Evolutionary conservation across 441 rosid genomes (phyloP), one percentile per base, ranked within the genome.

Genomic region (Adansonia grandidieri): DNA sequence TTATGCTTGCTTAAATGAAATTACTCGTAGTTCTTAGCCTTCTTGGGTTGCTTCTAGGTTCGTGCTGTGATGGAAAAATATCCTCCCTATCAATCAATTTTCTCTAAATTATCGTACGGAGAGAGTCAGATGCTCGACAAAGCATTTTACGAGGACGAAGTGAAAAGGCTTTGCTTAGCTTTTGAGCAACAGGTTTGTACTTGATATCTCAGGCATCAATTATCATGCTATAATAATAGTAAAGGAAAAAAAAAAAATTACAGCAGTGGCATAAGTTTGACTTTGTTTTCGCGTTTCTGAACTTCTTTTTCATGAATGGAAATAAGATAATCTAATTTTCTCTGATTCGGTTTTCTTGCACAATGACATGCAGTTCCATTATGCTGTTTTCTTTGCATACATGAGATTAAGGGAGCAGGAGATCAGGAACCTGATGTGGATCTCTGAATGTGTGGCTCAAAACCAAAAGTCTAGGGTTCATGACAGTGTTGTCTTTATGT

Each of bases 381-480:
- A 91, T 14, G 97, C 75, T 0, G 99, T 96, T 22, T 96, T 94
- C 93, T 96, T 96, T 5, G 94, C 98, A 19, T 96, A 96, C 85
- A 90, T 96, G 91, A 92, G 97, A 86, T 84, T 96, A 88, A 90
- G 96, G 74, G 98, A 96, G 93, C 99, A 96, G 81, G 99, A 96
- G 93, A 92, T 94, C 77, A 88, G 99, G 85, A 96, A 96, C 80
- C 82, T 96, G 82, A 96, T 93, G 99, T 96, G 99, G 99, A 91
- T 96, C 78, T 94, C 97, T 0, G 98, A 96, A 77, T 96, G 99
- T 77, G 99, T 96, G 74, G 99, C 99, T 3, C 99, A 94, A 89
- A 94, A 94, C 84, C 99, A 96, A 85, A 96, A 96, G 80, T 90
- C 99, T 0, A 91, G 99, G 83, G 97, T 96, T 79, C 99, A 96